Base-by-base conservation (phyloP, 257 asterid genomes). In the Orobanche coerulescens region DNA sequence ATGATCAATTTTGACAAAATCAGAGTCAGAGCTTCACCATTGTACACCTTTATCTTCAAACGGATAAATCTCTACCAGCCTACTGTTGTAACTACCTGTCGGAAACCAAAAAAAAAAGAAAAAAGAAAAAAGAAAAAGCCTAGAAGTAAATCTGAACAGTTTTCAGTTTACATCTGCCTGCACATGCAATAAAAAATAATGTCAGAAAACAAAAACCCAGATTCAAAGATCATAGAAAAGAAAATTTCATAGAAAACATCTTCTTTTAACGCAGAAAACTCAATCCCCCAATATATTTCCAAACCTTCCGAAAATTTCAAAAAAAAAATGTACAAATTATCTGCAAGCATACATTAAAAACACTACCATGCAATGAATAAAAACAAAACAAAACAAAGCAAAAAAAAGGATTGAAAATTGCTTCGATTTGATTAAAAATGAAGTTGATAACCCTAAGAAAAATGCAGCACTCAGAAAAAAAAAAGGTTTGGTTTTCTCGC, bases 1-100 rank as follows among this genome's bases (percentile, higher is more conserved):
- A 26, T 43, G 15, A 22, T 69, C 51, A 67, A 47, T 20, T 58
- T 50, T 51, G 26, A 43, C 6, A 42, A 75, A 16, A 34, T 34
- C 48, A 10, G n/a, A 73, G n/a, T 34, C n/a, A 43, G 66, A 53
- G 50, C 13, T 57, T 57, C 67, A 78, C 80, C 83, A 71, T 78
- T 60, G 52, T 51, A 13, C 12, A 40, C 22, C 42, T 54, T 46
- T 47, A 18, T 61, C 52, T 40, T 69, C 65, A 15, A 61, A 51
- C 28, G 0, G 40, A 34, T 31, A 70, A 62, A 67, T 57, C 53
- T 16, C 66, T 54, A 40, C 7, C 33, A 26, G 31, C 40, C 51
- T 62, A 71, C 48, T 1, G 65, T 66, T 59, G 68, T n/a, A 71
- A 59, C 62, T 53, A 62, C 61, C 67, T 47, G 58, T n/a, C 0